A percentile compares a stretch with the other conserved stretches of the same genome.
Evolutionary conservation across 2,329 filamentous ascomycete genomes (phyloP).

Genomic region (Epichloe hybrida): DNA sequence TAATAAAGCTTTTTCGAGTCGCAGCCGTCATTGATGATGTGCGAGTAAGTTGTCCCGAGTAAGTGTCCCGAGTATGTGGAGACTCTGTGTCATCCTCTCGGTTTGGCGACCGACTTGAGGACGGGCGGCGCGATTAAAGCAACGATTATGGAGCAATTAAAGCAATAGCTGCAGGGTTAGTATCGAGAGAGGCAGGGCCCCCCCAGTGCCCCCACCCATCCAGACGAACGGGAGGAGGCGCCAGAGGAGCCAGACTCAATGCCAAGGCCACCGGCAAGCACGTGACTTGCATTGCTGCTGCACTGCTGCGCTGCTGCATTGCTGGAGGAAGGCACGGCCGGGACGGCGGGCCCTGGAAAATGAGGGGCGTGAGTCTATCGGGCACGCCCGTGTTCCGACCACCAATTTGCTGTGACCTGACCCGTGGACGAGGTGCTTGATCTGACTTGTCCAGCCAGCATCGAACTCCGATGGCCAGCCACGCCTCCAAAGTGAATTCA

Average conservation of each 20-base stretch:
- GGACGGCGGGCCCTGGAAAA: neutral
- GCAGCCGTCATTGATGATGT: neutral
- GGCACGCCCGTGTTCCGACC: neutral
- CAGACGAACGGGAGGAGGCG: too few relatives aligned
- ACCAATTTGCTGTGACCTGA: slow-evolving; percentile 11
- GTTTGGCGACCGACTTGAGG: neutral
- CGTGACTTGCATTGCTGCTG: too few relatives aligned
- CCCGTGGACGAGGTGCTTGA: slow-evolving; percentile 13
- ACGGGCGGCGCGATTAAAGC: too few relatives aligned
- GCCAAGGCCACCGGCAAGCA: too few relatives aligned
- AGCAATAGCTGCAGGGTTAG: too few relatives aligned
- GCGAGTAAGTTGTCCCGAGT: neutral
- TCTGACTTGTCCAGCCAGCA: slow-evolving; percentile 13
- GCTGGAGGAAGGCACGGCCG: neutral
- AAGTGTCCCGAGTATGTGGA: neutral
- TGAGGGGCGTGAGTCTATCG: slow-evolving; percentile 4
- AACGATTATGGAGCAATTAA: too few relatives aligned
- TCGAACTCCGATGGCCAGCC: neutral
- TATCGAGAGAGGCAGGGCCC: too few relatives aligned
- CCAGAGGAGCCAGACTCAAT: too few relatives aligned
- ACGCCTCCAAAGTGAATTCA: neutral
- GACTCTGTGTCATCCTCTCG: neutral
- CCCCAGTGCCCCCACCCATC: too few relatives aligned
- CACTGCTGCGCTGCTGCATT: too few relatives aligned
- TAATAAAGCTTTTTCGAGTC: neutral